Base-by-base conservation (phyloP, 164 flowering plant species). In the Dillenia suffruticosa region DNA sequence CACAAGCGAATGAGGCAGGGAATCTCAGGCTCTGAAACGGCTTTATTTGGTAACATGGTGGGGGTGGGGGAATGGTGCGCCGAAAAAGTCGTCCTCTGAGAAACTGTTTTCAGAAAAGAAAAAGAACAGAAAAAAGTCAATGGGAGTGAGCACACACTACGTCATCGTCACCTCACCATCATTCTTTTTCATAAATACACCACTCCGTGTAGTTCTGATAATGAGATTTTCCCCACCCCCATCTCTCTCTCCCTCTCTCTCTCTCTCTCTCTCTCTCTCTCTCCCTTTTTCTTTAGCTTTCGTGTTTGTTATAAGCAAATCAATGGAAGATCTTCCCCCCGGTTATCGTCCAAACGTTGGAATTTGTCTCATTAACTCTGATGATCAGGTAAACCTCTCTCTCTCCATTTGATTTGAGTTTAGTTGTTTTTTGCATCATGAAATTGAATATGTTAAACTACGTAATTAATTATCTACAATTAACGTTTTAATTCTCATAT, bases 341-440 rank as follows among this genome's bases (percentile, higher is more conserved):
- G 98, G 98, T 49, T 92, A 92, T 58, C 90, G 98, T 62, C 93
- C 97, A 48, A 85, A 90, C 79, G 91, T 92, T 54, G 98, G 98
- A 40, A 82, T 92, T 52, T 90, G 96, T 61, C 91, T 92, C 74
- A 74, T 92, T 70, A 88, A 92, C 69, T 81, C 92, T 51, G 84
- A 84, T 13, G 61, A 82, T 66, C 79, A 76, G 91, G 98, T 88
- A 47, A 52, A 6, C 44, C 10, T 57, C 9, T 48, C 9, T 10
- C 62, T 70, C 19, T 50, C 15, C 5, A 10, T 49, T 22, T 57
- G 56, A 50, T 1, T 40, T 46, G 10, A 8, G 14, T 50, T 8
- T 51, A 55, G 24, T 16, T 50, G 55, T 50, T 47, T 10, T 5
- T 4, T 16, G 3, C 9, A 46, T 22, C 19, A 46, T n/a, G 22